Evolutionary conservation across 1,284 basidiomycete species (phyloP).

Genomic region (Cutaneotrichosporon arboriforme): DNA sequence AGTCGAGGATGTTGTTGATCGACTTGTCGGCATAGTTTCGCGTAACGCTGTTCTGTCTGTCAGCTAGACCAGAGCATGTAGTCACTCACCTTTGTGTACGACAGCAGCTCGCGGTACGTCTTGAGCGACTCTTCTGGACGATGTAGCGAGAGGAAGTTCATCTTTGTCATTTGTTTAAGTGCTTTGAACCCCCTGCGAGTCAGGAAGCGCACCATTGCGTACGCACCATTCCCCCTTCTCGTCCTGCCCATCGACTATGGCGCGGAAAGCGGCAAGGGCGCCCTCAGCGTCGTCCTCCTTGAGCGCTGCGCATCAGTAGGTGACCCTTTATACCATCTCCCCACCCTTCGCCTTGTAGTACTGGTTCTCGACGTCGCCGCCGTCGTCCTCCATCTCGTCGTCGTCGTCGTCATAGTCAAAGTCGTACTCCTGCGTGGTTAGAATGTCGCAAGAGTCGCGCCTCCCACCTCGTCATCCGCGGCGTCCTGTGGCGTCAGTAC

Average conservation of each 20-base stretch:
- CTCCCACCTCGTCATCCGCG: constrained; percentile 45
- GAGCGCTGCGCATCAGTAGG: constrained; percentile 56
- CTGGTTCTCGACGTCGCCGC: constrained; percentile 94
- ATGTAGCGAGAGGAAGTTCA: constrained; percentile 74
- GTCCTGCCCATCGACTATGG: constrained; percentile 79
- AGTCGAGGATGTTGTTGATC: constrained; percentile 97
- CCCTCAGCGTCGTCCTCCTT: constrained; percentile 87
- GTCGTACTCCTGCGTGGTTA: constrained; percentile 70
- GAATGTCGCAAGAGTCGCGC: constrained; percentile 5
- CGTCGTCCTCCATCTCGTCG: constrained; percentile 61
- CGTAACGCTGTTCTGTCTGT: constrained; percentile 36
- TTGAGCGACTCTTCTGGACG: constrained; percentile 76
- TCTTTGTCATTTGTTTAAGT: constrained; percentile 94
- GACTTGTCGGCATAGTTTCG: constrained; percentile 79
- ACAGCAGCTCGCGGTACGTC: constrained; percentile 77
- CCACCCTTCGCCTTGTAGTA: constrained; percentile 96
- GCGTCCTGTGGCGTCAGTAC: constrained; percentile 38
- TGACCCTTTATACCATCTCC: constrained; percentile 26
- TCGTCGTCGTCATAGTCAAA: constrained; percentile 88
- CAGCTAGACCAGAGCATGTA: not conserved
- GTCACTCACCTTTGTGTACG: constrained; percentile 72
- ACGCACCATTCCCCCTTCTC: constrained; percentile 87
- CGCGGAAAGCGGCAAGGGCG: constrained; percentile 77
- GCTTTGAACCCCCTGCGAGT: constrained; percentile 90
- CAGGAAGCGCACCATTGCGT: constrained; percentile 1